A percentile compares a stretch with the other conserved stretches of the same genome.
phyloP scores from a whole-genome alignment of 2,329 filamentous ascomycete genomes.

The Aureobasidium leucospermi region DNA sequence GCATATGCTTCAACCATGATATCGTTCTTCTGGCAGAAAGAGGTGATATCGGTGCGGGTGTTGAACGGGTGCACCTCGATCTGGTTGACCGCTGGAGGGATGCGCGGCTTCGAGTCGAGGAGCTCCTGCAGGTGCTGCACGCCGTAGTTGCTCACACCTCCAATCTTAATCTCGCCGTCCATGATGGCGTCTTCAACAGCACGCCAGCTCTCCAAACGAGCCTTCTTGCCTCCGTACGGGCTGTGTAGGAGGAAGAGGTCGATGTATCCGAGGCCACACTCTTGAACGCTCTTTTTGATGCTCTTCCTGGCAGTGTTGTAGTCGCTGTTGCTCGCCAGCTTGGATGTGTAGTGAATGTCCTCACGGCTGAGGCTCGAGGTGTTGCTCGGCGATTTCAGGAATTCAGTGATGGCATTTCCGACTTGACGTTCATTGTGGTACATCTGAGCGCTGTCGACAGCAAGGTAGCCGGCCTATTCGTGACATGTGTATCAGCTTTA shows the following conservation, averaged over 20 bases:
- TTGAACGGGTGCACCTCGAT: slow-evolving; percentile 81
- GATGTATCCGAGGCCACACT: slow-evolving; percentile 64
- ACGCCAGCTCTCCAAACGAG: slow-evolving; percentile 64
- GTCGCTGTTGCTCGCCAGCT: slow-evolving; percentile 59
- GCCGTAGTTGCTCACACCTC: slow-evolving; percentile 73
- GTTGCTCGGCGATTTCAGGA: slow-evolving; percentile 43
- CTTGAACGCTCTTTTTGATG: slow-evolving; percentile 57
- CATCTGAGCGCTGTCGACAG: slow-evolving; percentile 56
- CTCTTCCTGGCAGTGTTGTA: slow-evolving; percentile 62
- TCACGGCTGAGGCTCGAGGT: slow-evolving; percentile 50
- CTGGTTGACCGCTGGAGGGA: slow-evolving; percentile 67
- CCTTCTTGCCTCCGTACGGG: slow-evolving; percentile 65
- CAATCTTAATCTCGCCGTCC: slow-evolving; percentile 62
- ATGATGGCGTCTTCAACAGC: slow-evolving; percentile 69
- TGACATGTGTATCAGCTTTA: slow-evolving; percentile 25
- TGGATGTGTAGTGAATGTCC: slow-evolving; percentile 74
- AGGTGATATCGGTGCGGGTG: slow-evolving; percentile 59
- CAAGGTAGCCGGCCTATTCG: slow-evolving; percentile 39
- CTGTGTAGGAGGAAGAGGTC: slow-evolving; percentile 75
- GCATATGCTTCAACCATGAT: slow-evolving; percentile 76
- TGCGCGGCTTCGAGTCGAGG: slow-evolving; percentile 53
- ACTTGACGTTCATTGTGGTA: slow-evolving; percentile 66
- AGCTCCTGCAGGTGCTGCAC: slow-evolving; percentile 64
- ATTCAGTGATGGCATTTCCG: slow-evolving; percentile 56
- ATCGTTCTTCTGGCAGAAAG: slow-evolving; percentile 56